Evolutionary conservation across 805 yeast genomes (phyloP).

Genomic region (Ogataea nitratoaversa): DNA sequence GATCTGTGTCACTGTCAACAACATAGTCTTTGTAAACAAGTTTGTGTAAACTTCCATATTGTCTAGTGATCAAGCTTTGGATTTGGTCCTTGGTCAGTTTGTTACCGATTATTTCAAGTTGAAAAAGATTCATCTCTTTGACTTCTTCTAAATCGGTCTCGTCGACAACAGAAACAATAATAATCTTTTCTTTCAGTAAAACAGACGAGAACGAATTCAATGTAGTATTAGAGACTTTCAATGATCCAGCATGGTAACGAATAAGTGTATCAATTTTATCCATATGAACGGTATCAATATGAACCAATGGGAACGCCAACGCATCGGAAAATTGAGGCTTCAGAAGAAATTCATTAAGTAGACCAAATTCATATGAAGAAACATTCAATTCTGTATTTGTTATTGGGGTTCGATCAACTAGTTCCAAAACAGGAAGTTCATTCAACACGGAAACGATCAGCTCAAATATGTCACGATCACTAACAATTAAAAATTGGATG

Average conservation of each 20-base stretch:
- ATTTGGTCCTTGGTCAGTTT: neutral
- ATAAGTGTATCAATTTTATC: neutral
- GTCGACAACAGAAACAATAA: neutral
- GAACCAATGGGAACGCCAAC: constrained; percentile 3
- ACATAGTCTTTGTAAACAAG: constrained; percentile 6
- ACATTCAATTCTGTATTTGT: neutral
- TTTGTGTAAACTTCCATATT: constrained; percentile 1
- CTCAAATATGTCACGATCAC: constrained; percentile 1
- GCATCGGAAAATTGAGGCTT: neutral
- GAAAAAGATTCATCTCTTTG: neutral
- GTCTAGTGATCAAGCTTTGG: neutral
- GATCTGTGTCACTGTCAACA: neutral
- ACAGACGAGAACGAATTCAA: neutral
- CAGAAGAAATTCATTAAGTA: neutral
- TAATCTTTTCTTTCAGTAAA: neutral
- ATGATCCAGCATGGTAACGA: neutral
- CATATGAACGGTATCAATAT: neutral
- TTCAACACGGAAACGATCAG: constrained; percentile 1
- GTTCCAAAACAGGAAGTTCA: neutral
- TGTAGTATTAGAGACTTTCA: neutral
- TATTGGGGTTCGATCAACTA: constrained; percentile 3
- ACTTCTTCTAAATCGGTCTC: neutral
- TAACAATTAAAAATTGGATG: constrained; percentile 6
- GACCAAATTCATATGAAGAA: constrained; percentile 1
- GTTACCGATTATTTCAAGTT: neutral